These are phyloP conservation scores for Zygosaccharomyces pseudobailii DNA, from an alignment of 1,139 yeast genomes.

Conservation along the genomic window DNA sequence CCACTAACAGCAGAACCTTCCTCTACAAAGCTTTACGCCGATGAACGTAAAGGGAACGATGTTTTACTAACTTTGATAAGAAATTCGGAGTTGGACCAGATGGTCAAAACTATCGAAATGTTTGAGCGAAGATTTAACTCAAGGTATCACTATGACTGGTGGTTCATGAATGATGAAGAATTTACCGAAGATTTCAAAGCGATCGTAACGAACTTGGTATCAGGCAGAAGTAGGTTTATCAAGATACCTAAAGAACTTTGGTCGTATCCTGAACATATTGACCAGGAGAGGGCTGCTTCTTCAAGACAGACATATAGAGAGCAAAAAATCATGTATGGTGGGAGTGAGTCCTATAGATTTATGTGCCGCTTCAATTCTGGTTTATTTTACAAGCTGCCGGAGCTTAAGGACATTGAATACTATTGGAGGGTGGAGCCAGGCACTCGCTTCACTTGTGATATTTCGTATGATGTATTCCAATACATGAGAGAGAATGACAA, in stretches of 20 bases:
- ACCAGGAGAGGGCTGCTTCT: slow-evolving; percentile 43
- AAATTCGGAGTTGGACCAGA: slow-evolving; percentile 67
- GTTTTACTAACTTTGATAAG: slow-evolving; percentile 76
- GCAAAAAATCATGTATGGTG: slow-evolving; percentile 69
- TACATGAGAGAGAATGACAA: slow-evolving; percentile 70
- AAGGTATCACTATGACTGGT: slow-evolving; percentile 88
- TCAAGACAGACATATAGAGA: slow-evolving; percentile 66
- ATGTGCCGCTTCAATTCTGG: slow-evolving; percentile 78
- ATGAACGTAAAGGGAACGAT: slow-evolving; percentile 45
- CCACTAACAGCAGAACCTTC: background rate
- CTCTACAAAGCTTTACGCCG: background rate
- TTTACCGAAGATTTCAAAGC: slow-evolving; percentile 60
- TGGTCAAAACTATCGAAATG: slow-evolving; percentile 60
- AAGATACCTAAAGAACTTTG: slow-evolving; percentile 28
- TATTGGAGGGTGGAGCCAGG: slow-evolving; percentile 95
- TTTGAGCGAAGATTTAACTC: slow-evolving; percentile 83
- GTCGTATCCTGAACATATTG: slow-evolving; percentile 33
- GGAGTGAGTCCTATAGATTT: slow-evolving; percentile 63
- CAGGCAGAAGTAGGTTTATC: slow-evolving; percentile 39
- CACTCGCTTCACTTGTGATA: slow-evolving; percentile 81
- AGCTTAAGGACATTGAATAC: slow-evolving; percentile 68
- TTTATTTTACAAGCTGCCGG: slow-evolving; percentile 65
- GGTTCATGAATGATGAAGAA: slow-evolving; percentile 73
- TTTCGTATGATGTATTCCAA: slow-evolving; percentile 86
- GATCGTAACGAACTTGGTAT: slow-evolving; percentile 46